These are phyloP conservation scores for Pythium utonaiense DNA, from an alignment of 352 stramenopile species.

Conservation along the genomic window DNA sequence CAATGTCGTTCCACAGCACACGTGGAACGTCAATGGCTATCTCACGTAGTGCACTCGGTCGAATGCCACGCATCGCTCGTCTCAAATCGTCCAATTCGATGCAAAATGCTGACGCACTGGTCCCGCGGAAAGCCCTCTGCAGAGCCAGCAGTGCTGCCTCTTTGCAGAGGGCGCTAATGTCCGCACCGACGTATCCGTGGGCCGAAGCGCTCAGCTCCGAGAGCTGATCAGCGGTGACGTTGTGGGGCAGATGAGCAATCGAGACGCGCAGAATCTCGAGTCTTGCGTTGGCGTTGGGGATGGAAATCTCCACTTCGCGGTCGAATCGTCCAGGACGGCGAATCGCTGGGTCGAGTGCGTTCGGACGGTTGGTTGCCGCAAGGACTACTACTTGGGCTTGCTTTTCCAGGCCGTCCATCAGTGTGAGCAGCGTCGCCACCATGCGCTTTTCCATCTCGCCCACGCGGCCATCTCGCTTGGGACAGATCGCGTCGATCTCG, in stretches of 20 bases:
- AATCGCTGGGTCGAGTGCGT: conserved; percentile 97
- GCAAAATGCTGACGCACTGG: no score
- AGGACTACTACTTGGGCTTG: conserved; percentile 97
- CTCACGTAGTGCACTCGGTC: no score
- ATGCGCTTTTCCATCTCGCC: conserved; percentile 99
- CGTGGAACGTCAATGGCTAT: conserved; percentile 99
- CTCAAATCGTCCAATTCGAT: no score
- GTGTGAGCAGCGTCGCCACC: conserved; percentile 97
- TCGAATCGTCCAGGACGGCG: conserved; percentile 99
- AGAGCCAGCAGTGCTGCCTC: conserved; percentile 97
- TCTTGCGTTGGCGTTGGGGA: conserved; percentile 98
- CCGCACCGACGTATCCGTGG: conserved; percentile 98
- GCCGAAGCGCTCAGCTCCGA: no score
- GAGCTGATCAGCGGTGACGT: no score
- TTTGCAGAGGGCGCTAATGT: conserved; percentile 99
- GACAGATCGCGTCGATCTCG: conserved; percentile 98
- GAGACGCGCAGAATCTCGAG: conserved; percentile 99
- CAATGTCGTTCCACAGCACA: conserved; percentile 99
- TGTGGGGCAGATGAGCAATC: no score
- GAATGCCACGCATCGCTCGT: no score
- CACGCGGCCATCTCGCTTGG: conserved; percentile 99
- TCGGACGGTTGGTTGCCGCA: conserved; percentile 98
- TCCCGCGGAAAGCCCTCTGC: no score
- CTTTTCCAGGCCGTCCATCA: conserved; percentile 98
- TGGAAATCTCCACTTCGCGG: conserved; percentile 99